Base-by-base conservation (phyloP, 345 rosid species). In the Tarenaya hassleriana region DNA sequence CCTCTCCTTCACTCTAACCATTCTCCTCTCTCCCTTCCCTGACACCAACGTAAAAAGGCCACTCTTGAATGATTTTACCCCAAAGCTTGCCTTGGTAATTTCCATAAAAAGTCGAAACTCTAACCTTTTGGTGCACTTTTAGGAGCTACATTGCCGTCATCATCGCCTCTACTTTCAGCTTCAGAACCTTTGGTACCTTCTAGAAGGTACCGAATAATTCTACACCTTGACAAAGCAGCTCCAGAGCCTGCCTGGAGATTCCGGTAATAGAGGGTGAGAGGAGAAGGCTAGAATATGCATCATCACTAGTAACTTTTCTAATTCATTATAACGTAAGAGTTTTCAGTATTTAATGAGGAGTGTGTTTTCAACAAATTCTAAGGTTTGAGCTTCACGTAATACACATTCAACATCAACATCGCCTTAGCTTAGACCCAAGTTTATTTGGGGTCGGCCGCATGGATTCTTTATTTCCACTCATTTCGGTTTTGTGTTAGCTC, bases 131-230 rank as follows among this genome's bases (percentile, higher is more conserved):
- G 34, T 18, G 46, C 13, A 33, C 24, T 59, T 53, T 54, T 53
- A 8, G 5, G 29, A 24, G 19, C 16, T 34, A 27, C 51, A 37
- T 69, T 58, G 37, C 77, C 66, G 58, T 71, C 85, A 47, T 80
- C 77, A 5, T 69, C 77, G 15, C 57, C 64, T 29, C 18, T 45
- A 31, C 64, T 72, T 60, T 76, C 84, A 32, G 46, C 69, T 62
- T 75, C 79, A 52, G 95, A 73, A 70, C 82, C 96, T 6, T 77
- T 82, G 32, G 96, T 87, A 62, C 95, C 98, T 62, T 91, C 92
- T 56, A 87, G 68, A 44, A 87, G 78, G 69, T 67, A 72, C 37
- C n/a, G 66, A 29, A 87, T 77, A 66, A 82, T 54, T 72, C 82
- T 56, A 48, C 64, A 55, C 61, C 61, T 79, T 44, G 88, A 79